A percentile compares a stretch with the other conserved stretches of the same genome.
These are phyloP conservation scores for Galium porrigens DNA, from an alignment of 305 asterid species.

Conservation along the genomic window DNA sequence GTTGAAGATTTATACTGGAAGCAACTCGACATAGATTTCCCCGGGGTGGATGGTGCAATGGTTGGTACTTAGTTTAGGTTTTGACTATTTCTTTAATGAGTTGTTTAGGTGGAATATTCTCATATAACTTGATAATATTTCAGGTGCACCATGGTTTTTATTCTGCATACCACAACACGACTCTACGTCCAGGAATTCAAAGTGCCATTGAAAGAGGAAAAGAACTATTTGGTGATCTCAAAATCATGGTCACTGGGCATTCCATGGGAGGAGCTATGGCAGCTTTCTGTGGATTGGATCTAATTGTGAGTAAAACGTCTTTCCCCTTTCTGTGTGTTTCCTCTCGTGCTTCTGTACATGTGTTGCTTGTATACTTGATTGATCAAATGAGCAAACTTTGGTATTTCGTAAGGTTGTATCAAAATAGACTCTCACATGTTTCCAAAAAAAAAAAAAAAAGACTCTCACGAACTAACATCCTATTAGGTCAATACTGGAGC, in stretches of 20 bases:
- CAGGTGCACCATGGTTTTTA: conserved; percentile 98
- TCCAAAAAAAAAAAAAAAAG: too few species aligned
- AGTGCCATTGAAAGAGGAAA: conserved; percentile 43
- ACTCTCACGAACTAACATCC: conserved; percentile 3
- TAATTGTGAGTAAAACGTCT: conserved; percentile 31
- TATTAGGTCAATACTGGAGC: conserved; percentile 52
- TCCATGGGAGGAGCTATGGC: conserved; percentile 99
- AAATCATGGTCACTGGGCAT: conserved; percentile 77
- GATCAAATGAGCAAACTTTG: neutral
- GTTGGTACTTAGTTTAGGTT: conserved; percentile 25
- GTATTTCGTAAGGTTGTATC: neutral
- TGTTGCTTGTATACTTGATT: neutral
- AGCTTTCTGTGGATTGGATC: conserved; percentile 87
- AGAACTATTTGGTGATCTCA: conserved; percentile 47
- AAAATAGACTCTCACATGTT: too few species aligned
- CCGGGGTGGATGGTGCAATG: conserved; percentile 83
- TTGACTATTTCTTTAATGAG: conserved; percentile 10
- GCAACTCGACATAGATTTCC: conserved; percentile 77
- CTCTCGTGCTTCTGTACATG: neutral
- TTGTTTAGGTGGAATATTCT: neutral
- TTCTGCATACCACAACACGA: conserved; percentile 76
- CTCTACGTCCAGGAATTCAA: conserved; percentile 64
- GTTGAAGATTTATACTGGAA: conserved; percentile 93
- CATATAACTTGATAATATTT: conserved; percentile 16
- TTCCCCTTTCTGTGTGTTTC: neutral